These are phyloP conservation scores for Phytopythium mirpurense DNA, from an alignment of 352 stramenopile species.

Conservation along the genomic window DNA sequence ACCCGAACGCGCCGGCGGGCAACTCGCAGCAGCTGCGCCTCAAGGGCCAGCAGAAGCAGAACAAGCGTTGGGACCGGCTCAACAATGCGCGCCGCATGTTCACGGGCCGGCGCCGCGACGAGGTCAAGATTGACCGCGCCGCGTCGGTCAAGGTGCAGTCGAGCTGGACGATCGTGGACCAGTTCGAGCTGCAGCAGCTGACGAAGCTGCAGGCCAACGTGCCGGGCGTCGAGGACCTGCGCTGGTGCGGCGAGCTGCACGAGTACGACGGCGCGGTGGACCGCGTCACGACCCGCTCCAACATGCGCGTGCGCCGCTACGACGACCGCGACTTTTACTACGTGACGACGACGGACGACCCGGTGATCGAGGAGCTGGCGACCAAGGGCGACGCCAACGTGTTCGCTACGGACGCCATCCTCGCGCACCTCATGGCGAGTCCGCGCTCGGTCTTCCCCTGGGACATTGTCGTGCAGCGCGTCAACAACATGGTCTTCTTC, in stretches of 20 bases:
- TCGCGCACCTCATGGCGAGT: conserved; percentile 96
- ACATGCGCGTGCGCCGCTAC: conserved; percentile 70
- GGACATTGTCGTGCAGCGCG: conserved; percentile 93
- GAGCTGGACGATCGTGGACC: conserved; percentile 93
- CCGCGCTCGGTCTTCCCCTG: conserved; percentile 96
- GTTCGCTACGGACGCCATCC: conserved; percentile 96
- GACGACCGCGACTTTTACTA: conserved; percentile 95
- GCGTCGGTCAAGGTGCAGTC: conserved; percentile 89
- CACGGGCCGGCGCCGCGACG: conserved; percentile 54
- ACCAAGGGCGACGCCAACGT: conserved; percentile 90
- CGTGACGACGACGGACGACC: conserved; percentile 96
- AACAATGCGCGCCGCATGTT: conserved; percentile 74
- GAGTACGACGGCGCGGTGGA: conserved; percentile 95
- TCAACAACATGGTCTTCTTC: conserved; percentile 96
- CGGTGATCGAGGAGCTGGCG: conserved; percentile 92
- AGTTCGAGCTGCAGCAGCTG: conserved; percentile 95
- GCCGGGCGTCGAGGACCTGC: conserved; percentile 84
- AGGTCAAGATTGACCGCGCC: conserved; percentile 76
- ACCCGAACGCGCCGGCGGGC: conserved; percentile 35
- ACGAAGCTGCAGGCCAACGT: conserved; percentile 92
- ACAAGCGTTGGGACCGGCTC: conserved; percentile 80
- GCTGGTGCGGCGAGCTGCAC: conserved; percentile 93
- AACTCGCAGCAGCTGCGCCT: conserved; percentile 63
- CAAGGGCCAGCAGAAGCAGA: conserved; percentile 85
- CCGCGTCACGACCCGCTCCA: conserved; percentile 86